Evolutionary conservation across 495 filamentous ascomycete genomes (phyloP), one percentile per base, ranked within the genome.

Genomic region (Schizothecium vesticola): DNA sequence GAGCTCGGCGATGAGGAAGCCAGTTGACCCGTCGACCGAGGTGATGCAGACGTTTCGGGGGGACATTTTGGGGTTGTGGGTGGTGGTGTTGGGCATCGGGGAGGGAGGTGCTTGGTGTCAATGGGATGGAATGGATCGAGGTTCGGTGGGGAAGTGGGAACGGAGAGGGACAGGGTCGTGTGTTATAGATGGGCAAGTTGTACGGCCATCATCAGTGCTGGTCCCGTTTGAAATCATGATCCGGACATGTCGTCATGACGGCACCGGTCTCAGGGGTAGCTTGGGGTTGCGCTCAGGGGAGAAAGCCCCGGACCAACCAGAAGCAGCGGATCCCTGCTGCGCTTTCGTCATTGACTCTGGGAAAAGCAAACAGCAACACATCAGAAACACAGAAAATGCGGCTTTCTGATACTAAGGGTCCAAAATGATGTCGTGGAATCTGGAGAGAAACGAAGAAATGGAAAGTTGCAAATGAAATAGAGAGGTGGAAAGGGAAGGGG

Each of bases 1-100:
- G 6, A 86, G 78, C 67, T 86, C 82, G 64, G 83, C 81, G 68
- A 86, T 86, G 33, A 83, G 73, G 67, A 80, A 85, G 75, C 84
- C 85, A 59, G 84, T 87, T 62, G 86, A 80, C 73, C 85, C 83
- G 8, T 87, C 86, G 26, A 77, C 77, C 51, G 83, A 76, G 22
- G 84, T 85, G 71, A 87, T 79, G 74, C 80, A 83, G 67, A 87
- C 56, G 65, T 85, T 83, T 61, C 85, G 43, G 2, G 43, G 82
- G 0, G 80, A 70, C 80, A 83, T 83, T 61, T 66, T 70, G 5
- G 55, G 6, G n/a, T 22, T 33, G n/a, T 31, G 23, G 24, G 31
- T 63, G 33, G 33, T 63, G 61, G 10, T 31, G 60, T 22, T 29
- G 31, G 61, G 24, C n/a, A 25, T 29, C 36, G 28, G 9, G 1